Conservation (phyloP, 768 basidiomycete genomes). For the Mycena capillaripes region DNA sequence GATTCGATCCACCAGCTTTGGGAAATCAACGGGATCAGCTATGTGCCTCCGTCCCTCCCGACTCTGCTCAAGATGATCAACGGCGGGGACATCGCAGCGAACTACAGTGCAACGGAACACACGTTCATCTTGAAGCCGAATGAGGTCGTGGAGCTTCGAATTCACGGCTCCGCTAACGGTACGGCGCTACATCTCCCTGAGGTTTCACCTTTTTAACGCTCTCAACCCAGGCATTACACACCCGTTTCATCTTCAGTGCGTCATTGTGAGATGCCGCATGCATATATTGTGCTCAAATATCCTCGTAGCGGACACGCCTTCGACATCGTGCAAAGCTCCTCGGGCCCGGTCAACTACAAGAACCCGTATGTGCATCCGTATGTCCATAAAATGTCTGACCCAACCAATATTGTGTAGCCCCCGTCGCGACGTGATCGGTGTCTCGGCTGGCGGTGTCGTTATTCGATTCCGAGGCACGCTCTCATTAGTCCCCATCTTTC, state of each 20-base stretch:
- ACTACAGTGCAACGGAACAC: conserved; percentile 39
- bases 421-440: conserved; percentile 44
- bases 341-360: conserved; percentile 38
- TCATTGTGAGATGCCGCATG: not conserved
- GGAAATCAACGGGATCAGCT: conserved; percentile 40
- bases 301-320: conserved; percentile 43
- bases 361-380: conserved; percentile 30
- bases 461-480: conserved; percentile 19
- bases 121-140: conserved; percentile 37
- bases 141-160: conserved; percentile 40
- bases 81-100: conserved; percentile 29
- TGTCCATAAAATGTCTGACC: not conserved
- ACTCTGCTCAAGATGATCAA: conserved; percentile 43
- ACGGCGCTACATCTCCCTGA: not conserved
- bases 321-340: conserved; percentile 39
- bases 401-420: conserved; percentile 21
- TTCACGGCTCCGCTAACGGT: conserved; percentile 44
- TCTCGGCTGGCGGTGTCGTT: conserved; percentile 12
- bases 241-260: conserved; percentile 33
- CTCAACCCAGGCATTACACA: conserved; percentile 3
- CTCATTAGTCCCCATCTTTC: not conserved
- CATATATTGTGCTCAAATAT: not conserved
- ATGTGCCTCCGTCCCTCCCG: conserved; percentile 38
- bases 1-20: not conserved
- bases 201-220: not conserved